Evolutionary conservation across 2,329 filamentous ascomycete genomes (phyloP).

Genomic region (Fusarium burgessii): DNA sequence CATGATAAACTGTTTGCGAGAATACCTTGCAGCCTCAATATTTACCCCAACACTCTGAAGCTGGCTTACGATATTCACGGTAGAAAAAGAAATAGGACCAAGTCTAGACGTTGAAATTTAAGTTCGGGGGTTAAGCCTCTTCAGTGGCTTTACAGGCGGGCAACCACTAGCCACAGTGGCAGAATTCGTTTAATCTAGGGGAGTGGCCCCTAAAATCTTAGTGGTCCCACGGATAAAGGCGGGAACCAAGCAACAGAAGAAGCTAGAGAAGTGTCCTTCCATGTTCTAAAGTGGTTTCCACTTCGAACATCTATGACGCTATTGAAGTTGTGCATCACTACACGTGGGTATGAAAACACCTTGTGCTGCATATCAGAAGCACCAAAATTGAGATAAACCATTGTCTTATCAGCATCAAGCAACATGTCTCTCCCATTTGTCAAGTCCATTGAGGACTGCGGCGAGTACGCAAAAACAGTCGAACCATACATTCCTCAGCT

Average conservation of each 20-base stretch:
- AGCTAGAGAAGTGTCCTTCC: slow-evolving; percentile 15
- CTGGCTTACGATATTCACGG: slow-evolving; percentile 23
- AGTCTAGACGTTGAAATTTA: slow-evolving; percentile 30
- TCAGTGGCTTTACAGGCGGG: slow-evolving; percentile 34
- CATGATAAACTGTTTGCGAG: neutral
- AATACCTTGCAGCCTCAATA: neutral
- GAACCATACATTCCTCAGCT: slow-evolving; percentile 79
- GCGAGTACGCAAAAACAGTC: slow-evolving; percentile 80
- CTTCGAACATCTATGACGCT: slow-evolving; percentile 39
- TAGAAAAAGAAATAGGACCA: slow-evolving; percentile 3
- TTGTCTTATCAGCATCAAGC: slow-evolving; percentile 33
- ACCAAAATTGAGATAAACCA: neutral
- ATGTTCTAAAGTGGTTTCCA: neutral
- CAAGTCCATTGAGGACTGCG: slow-evolving; percentile 77
- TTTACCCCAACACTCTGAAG: neutral
- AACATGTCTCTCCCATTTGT: slow-evolving; percentile 79
- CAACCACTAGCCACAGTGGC: slow-evolving; percentile 44
- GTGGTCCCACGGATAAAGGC: slow-evolving; percentile 11
- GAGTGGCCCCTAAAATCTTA: slow-evolving; percentile 9
- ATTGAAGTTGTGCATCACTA: neutral
- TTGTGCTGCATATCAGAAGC: neutral
- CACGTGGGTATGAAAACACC: slow-evolving; percentile 21
- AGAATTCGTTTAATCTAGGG: slow-evolving; percentile 27
- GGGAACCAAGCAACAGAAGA: slow-evolving; percentile 3
- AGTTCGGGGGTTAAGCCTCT: slow-evolving; percentile 5